Conservation (phyloP, 306 rosid species). For the Arachis hypogaea region DNA sequence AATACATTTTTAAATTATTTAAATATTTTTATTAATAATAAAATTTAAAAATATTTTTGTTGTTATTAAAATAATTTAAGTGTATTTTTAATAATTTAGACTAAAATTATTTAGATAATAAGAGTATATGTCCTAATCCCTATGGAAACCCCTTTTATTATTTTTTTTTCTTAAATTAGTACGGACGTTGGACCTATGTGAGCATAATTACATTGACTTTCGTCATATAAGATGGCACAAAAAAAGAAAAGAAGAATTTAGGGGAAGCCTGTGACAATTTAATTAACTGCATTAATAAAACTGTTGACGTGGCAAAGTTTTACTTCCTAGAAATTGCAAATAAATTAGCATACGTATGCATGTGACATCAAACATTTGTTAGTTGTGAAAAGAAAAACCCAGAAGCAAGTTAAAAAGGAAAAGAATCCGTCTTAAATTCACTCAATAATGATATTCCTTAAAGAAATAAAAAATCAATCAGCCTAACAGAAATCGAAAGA, state of each 20-base stretch:
- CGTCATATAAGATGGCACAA: not conserved
- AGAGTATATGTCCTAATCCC: too few relatives aligned
- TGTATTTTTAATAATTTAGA: too few relatives aligned
- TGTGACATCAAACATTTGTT: not conserved
- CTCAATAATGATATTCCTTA: too few relatives aligned
- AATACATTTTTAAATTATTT: too few relatives aligned
- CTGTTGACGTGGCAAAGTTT: not conserved
- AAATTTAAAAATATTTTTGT: too few relatives aligned
- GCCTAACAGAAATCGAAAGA: too few relatives aligned
- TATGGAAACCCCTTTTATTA: not conserved
- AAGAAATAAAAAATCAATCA: too few relatives aligned
- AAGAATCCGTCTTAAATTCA: not conserved
- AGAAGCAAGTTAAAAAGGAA: not conserved
- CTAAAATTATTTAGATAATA: too few relatives aligned
- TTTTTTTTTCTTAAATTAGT: too few relatives aligned
- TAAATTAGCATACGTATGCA: not conserved
- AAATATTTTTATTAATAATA: too few relatives aligned
- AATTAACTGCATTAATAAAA: not conserved
- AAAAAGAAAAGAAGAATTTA: not conserved
- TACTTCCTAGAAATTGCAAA: not conserved
- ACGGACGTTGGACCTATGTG: not conserved
- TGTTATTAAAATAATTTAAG: too few relatives aligned
- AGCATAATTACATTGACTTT: not conserved
- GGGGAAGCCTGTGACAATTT: not conserved
- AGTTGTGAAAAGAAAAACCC: not conserved